Evolutionary conservation across 768 basidiomycete species (phyloP).

Genomic region (Macrocybe gigantea): DNA sequence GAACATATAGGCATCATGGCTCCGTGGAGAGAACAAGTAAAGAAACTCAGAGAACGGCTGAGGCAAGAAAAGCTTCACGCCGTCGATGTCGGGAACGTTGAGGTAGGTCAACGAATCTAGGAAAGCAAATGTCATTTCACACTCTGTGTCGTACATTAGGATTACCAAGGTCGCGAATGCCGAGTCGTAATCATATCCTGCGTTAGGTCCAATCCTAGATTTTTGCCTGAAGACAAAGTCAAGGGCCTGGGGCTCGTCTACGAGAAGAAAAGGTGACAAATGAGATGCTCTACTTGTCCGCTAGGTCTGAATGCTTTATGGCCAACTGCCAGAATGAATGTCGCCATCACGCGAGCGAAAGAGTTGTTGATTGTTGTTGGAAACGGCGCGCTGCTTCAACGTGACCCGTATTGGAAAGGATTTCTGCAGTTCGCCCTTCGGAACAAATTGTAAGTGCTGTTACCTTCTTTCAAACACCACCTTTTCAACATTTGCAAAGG

Average conservation of each 20-base stretch:
- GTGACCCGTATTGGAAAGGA: conserved; percentile 46
- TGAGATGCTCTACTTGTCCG: background rate
- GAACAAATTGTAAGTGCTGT: conserved; percentile 34
- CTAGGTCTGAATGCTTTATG: background rate
- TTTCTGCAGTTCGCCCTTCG: conserved; percentile 42
- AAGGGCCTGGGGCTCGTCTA: conserved; percentile 40
- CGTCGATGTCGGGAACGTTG: conserved; percentile 48
- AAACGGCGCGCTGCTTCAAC: conserved; percentile 33
- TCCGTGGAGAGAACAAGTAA: conserved; percentile 48
- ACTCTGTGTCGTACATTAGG: conserved; percentile 17
- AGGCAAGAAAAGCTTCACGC: conserved; percentile 32
- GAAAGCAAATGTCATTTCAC: background rate
- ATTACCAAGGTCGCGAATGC: conserved; percentile 47
- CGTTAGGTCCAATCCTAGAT: conserved; percentile 38
- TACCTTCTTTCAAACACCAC: background rate
- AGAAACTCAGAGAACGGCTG: conserved; percentile 40
- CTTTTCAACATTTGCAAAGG: conserved; percentile 16
- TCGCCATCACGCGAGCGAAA: conserved; percentile 48
- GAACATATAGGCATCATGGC: conserved; percentile 46
- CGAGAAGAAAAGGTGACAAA: conserved; percentile 38
- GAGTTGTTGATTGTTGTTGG: conserved; percentile 46
- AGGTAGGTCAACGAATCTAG: conserved; percentile 21
- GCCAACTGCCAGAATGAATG: conserved; percentile 38
- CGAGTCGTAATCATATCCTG: conserved; percentile 47
- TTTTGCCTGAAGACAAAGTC: conserved; percentile 40